A percentile compares a stretch with the other conserved stretches of the same genome.
These are phyloP conservation scores for Terfezia claveryi DNA, from an alignment of 495 filamentous ascomycete species.

Conservation along the genomic window DNA sequence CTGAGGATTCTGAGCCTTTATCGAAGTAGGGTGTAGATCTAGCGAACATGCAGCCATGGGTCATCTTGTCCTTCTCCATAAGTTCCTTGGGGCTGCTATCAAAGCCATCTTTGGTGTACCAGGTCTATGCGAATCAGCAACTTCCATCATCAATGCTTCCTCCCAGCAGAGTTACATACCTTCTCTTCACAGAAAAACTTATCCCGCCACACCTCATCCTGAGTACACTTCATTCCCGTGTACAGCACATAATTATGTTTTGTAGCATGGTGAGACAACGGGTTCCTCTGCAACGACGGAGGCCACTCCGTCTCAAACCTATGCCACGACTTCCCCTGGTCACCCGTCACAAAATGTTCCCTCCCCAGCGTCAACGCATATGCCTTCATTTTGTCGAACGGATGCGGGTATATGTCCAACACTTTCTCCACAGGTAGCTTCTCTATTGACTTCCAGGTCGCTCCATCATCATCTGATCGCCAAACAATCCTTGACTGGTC, in stretches of 20 bases:
- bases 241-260: conserved; percentile 70
- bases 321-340: conserved; percentile 61
- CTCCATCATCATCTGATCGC: conserved; percentile 57
- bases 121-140: conserved; percentile 23
- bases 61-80: conserved; percentile 26
- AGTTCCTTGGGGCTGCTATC: conserved; percentile 36
- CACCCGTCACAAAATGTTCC: conserved; percentile 55
- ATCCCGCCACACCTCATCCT: conserved; percentile 29
- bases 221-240: conserved; percentile 42
- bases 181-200: conserved; percentile 23
- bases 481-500: conserved; percentile 28
- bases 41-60: conserved; percentile 64
- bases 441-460: conserved; percentile 43
- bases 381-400: conserved; percentile 52
- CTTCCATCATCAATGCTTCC: not conserved
- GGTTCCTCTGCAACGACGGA: conserved; percentile 23
- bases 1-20: conserved; percentile 36
- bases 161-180: conserved; percentile 6
- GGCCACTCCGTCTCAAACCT: conserved; percentile 37
- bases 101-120: conserved; percentile 76
- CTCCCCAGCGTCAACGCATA: conserved; percentile 46
- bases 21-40: conserved; percentile 47
- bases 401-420: conserved; percentile 42
- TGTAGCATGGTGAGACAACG: conserved; percentile 54
- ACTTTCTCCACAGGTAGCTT: conserved; percentile 40